Percentiles rank a stretch among this genome's conserved stretches.
Conservation (phyloP, 2,329 filamentous ascomycete genomes). For the Aspergillus sp. region DNA sequence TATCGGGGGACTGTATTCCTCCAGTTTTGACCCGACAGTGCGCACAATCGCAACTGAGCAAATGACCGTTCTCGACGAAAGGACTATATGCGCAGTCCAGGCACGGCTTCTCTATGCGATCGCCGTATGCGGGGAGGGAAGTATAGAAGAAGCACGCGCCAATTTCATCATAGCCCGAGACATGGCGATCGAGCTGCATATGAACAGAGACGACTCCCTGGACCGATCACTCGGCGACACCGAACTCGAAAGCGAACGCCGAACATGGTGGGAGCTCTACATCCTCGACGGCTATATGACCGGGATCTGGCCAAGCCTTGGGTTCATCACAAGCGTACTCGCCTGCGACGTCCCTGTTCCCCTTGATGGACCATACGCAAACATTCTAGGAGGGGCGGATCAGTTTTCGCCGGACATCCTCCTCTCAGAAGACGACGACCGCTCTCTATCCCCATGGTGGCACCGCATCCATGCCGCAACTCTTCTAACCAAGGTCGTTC, state of each 20-base stretch:
- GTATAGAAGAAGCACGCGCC: neutral
- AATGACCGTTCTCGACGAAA: neutral
- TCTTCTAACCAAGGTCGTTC: neutral
- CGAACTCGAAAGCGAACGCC: neutral
- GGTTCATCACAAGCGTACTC: neutral
- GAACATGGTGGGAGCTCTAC: constrained; percentile 11
- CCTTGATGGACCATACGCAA: neutral
- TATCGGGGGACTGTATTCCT: neutral
- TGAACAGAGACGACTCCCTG: neutral
- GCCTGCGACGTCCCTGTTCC: constrained; percentile 4
- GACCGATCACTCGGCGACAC: neutral
- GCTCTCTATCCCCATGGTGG: neutral
- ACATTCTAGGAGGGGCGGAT: neutral
- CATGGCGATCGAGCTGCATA: constrained; percentile 1
- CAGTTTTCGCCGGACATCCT: neutral
- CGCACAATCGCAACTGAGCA: neutral
- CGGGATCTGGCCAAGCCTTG: neutral
- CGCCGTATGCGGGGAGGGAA: neutral
- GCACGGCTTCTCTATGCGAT: neutral
- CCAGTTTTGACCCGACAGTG: neutral
- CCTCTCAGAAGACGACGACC: neutral
- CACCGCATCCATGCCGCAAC: neutral
- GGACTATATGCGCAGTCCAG: neutral
- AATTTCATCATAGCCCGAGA: neutral
- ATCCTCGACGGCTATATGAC: constrained; percentile 3